These are phyloP conservation scores for Globisporangium cederbergense DNA, from an alignment of 352 stramenopile species.

Conservation along the genomic window DNA sequence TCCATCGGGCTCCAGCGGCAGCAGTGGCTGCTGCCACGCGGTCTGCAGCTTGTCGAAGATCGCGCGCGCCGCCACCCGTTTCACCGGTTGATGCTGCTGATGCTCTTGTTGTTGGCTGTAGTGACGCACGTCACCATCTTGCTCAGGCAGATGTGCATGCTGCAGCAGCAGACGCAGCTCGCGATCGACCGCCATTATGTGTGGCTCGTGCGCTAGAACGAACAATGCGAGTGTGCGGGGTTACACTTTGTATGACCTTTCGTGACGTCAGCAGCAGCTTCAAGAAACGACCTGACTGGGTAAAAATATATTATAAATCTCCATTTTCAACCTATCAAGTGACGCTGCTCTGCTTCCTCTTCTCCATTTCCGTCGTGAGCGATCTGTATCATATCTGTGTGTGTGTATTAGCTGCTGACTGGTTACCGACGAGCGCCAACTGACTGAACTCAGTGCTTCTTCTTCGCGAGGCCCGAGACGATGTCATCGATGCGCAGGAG, in stretches of 20 bases:
- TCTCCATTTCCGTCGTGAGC: not conserved
- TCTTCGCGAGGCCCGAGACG: constrained; percentile 98
- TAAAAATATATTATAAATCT: constrained; percentile 73
- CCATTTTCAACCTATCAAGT: constrained; percentile 22
- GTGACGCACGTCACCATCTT: not conserved
- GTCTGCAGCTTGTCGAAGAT: constrained; percentile 36
- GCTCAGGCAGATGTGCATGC: constrained; percentile 32
- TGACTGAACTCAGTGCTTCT: constrained; percentile 65
- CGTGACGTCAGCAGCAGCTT: constrained; percentile 9
- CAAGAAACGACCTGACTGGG: constrained; percentile 20
- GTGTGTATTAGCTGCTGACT: constrained; percentile 4
- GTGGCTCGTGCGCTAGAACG: not conserved
- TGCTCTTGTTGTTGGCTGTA: not conserved
- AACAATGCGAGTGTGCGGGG: not conserved
- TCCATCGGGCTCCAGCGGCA: constrained; percentile 23
- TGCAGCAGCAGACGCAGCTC: constrained; percentile 52
- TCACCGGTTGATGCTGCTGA: not conserved
- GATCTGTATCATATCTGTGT: not conserved
- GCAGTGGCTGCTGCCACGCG: constrained; percentile 31
- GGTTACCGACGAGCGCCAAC: constrained; percentile 11
- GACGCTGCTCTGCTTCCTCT: not conserved
- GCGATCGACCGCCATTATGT: constrained; percentile 45
- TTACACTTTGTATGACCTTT: constrained; percentile 31
- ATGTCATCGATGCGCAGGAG: constrained; percentile 99
- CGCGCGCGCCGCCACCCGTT: constrained; percentile 25